Conservation (phyloP, 2,329 filamentous ascomycete species). For the Apiospora phragmitis region DNA sequence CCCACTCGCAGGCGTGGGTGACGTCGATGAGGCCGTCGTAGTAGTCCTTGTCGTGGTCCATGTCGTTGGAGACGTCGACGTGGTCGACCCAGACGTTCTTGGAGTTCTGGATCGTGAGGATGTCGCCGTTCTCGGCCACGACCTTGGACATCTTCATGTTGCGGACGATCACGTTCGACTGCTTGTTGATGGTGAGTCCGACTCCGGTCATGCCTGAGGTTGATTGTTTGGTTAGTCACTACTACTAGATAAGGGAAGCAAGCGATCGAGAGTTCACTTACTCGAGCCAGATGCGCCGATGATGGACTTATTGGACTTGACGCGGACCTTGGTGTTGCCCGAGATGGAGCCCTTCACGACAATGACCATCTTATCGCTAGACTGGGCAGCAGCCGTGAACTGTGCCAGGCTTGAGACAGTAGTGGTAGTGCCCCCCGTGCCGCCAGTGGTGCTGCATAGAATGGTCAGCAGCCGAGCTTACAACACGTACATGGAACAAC, state of each 20-base stretch:
- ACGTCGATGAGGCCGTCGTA: conserved; percentile 68
- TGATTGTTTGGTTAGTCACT: not conserved
- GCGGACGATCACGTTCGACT: conserved; percentile 61
- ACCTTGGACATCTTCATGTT: conserved; percentile 63
- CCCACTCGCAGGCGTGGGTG: conserved; percentile 62
- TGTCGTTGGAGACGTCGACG: conserved; percentile 62
- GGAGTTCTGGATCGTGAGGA: conserved; percentile 57
- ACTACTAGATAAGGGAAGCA: not conserved
- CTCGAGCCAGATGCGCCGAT: conserved; percentile 42
- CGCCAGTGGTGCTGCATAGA: conserved; percentile 48
- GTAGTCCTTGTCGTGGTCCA: conserved; percentile 64
- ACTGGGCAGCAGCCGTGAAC: conserved; percentile 49
- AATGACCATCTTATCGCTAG: conserved; percentile 45
- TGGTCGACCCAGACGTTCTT: conserved; percentile 69
- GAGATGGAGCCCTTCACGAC: conserved; percentile 47
- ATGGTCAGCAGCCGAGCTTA: not conserved
- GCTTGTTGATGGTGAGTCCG: conserved; percentile 53
- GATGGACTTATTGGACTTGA: conserved; percentile 52
- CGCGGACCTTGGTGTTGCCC: conserved; percentile 40
- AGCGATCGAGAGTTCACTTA: conserved; percentile 19
- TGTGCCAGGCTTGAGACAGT: conserved; percentile 53
- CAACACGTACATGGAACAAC: not conserved
- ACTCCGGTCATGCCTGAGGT: conserved; percentile 40
- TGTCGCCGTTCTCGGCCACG: conserved; percentile 56
- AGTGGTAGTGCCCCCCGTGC: conserved; percentile 53